A percentile compares a stretch with the other conserved stretches of the same genome.
Conservation (phyloP, 75 land plant genomes). For the Picea glauca region DNA sequence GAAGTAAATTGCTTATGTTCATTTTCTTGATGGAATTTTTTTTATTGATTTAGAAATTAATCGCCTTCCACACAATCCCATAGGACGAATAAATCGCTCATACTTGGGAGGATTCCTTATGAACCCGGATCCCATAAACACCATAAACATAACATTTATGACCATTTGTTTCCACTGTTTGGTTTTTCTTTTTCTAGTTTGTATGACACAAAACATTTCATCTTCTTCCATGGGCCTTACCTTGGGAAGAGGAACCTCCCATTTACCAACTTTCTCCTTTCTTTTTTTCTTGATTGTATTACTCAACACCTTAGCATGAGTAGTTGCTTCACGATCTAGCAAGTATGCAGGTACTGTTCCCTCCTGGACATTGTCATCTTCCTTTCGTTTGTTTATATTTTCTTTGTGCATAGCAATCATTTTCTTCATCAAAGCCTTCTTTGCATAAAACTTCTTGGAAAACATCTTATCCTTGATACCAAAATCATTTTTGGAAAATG, state of each 20-base stretch:
- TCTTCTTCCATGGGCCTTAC: slow-evolving; percentile 16
- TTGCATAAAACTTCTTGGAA: slow-evolving; percentile 40
- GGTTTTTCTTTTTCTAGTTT: no score
- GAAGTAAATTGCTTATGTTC: no score
- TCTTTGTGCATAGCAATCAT: slow-evolving; percentile 92
- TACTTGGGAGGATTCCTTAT: no score
- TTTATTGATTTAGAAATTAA: no score
- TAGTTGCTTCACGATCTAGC: slow-evolving; percentile 89
- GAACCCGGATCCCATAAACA: no score
- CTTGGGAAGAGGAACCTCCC: slow-evolving; percentile 99
- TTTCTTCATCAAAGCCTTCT: slow-evolving; percentile 47
- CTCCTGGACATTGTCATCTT: slow-evolving; percentile 85
- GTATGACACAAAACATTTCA: no score
- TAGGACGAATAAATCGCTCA: no score
- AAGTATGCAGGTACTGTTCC: slow-evolving; percentile 96
- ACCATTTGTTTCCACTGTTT: no score
- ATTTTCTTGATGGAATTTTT: no score
- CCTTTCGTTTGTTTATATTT: slow-evolving; percentile 79
- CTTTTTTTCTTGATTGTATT: slow-evolving; percentile 97
- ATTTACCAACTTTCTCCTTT: slow-evolving; percentile 98
- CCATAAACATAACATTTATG: no score
- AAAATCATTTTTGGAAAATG: slow-evolving; percentile 14
- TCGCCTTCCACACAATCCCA: no score
- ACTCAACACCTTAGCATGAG: slow-evolving; percentile 93
- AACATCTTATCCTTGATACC: slow-evolving; percentile 57